Conservation (phyloP, 257 asterid genomes). For the Solanum commersonii region DNA sequence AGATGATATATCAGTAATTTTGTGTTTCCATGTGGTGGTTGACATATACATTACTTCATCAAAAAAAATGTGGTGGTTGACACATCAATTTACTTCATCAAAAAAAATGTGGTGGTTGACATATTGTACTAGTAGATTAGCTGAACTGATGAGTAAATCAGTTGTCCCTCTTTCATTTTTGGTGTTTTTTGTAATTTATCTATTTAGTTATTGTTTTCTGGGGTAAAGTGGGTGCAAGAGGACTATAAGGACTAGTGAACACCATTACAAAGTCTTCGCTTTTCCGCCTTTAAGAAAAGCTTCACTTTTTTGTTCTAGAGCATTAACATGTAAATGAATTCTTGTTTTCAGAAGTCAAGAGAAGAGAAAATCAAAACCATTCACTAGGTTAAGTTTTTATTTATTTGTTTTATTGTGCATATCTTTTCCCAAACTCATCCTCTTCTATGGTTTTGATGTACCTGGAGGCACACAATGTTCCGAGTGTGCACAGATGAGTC, state of each 20-base stretch:
- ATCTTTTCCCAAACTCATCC: neutral
- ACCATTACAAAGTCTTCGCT: neutral
- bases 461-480: neutral
- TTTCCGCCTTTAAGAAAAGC: neutral
- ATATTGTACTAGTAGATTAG: neutral
- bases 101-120: neutral
- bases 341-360: neutral
- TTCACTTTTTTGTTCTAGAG: neutral
- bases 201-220: neutral
- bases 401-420: neutral
- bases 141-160: neutral
- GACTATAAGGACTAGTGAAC: neutral
- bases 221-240: neutral
- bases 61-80: no score
- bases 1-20: neutral
- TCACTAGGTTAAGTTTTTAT: neutral
- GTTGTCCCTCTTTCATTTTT: neutral
- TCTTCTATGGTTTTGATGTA: neutral
- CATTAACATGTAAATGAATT: neutral
- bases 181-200: neutral
- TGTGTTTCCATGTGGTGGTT: neutral
- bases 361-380: neutral
- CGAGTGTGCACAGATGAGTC: neutral
- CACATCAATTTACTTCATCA: no score
- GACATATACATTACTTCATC: neutral